Percentiles rank a stretch among this genome's conserved stretches.
Conservation (phyloP, 257 asterid species). For the Nicotiana attenuata region DNA sequence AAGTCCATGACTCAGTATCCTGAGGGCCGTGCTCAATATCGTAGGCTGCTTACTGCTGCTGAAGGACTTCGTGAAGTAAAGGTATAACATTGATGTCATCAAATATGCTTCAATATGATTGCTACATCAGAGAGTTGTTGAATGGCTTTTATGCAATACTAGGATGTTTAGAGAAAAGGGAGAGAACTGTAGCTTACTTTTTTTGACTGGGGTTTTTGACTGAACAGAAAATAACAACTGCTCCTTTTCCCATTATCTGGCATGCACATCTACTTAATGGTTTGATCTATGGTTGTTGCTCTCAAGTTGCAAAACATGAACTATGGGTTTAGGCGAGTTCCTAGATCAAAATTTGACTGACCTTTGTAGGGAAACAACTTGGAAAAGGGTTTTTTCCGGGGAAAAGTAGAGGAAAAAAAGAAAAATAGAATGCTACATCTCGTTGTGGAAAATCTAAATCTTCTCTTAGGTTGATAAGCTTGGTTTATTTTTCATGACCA, state of each 20-base stretch:
- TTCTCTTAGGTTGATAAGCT: background rate
- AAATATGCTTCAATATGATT: background rate
- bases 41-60: slow-evolving; percentile 77
- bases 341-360: background rate
- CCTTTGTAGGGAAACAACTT: background rate
- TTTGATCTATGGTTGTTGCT: background rate
- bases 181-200: background rate
- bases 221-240: background rate
- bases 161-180: background rate
- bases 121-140: background rate
- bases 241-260: background rate
- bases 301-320: background rate
- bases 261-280: background rate
- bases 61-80: slow-evolving; percentile 72
- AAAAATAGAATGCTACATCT: background rate
- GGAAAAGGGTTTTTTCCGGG: background rate
- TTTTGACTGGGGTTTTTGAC: background rate
- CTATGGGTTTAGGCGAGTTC: background rate
- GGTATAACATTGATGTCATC: slow-evolving; percentile 32
- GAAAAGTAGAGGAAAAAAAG: background rate
- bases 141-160: background rate
- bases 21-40: slow-evolving; percentile 89
- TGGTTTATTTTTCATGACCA: background rate
- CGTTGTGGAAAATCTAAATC: background rate
- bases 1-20: slow-evolving; percentile 87